Percentiles rank a stretch among this genome's conserved stretches.
phyloP scores from a whole-genome alignment of 371 early-diverging fungal genomes.

The Sporodiniella umbellata region DNA sequence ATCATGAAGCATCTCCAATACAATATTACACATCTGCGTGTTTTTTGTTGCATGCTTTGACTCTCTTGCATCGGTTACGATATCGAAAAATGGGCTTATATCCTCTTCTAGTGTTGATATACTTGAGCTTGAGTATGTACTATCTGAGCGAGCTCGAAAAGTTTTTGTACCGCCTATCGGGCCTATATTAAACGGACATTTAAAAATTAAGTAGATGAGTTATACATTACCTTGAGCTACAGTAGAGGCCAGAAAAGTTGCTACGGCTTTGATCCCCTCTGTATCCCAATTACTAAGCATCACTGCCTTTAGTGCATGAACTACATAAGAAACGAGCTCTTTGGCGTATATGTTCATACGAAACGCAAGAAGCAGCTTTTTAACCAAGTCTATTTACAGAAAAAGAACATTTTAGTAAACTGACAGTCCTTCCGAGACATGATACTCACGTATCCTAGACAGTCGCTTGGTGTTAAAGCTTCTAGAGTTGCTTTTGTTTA shows the following conservation, averaged over 20 bases:
- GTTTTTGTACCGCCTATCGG: neutral
- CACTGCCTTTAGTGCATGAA: conserved; percentile 56
- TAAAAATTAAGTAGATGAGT: neutral
- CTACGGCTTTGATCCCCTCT: conserved; percentile 63
- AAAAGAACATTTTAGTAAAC: neutral
- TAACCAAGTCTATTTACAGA: conserved; percentile 48
- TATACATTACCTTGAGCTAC: conserved; percentile 49
- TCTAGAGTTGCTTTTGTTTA: conserved; percentile 55
- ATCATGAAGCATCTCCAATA: conserved; percentile 72
- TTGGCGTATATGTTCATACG: conserved; percentile 58
- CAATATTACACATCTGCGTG: conserved; percentile 61
- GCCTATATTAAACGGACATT: neutral
- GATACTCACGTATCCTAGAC: conserved; percentile 57
- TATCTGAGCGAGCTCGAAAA: conserved; percentile 12
- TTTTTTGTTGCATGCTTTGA: conserved; percentile 27
- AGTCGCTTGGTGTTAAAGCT: conserved; percentile 60
- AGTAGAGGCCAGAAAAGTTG: conserved; percentile 68
- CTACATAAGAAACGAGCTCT: conserved; percentile 52
- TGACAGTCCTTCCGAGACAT: neutral
- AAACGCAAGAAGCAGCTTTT: conserved; percentile 61
- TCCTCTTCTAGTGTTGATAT: conserved; percentile 4
- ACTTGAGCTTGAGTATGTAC: conserved; percentile 7
- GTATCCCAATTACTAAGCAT: conserved; percentile 59
- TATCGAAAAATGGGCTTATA: neutral
- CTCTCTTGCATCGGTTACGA: conserved; percentile 41